phyloP scores from a whole-genome alignment of 2,329 filamentous ascomycete genomes.

The Colletotrichum acutatum region DNA sequence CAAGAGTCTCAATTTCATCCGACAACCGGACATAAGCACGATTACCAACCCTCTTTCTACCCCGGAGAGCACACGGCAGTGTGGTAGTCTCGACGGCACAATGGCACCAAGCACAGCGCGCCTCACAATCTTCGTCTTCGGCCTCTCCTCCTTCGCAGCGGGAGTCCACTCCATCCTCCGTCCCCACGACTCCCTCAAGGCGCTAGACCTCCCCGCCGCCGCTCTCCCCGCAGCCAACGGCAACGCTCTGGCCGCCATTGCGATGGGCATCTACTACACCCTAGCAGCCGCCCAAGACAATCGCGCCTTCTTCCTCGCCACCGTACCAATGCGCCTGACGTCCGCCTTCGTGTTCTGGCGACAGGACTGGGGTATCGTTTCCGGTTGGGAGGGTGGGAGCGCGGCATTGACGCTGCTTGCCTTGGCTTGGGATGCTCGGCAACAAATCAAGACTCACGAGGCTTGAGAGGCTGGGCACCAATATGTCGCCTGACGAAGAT shows the following conservation, averaged over 20 bases:
- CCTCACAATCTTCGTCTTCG: conserved; percentile 40
- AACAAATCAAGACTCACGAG: not conserved
- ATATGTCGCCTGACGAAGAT: not conserved
- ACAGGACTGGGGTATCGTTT: conserved; percentile 41
- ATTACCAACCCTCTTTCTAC: too few relatives aligned
- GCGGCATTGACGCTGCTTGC: conserved; percentile 30
- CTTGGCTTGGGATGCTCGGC: not conserved
- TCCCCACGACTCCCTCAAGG: not conserved
- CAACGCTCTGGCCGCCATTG: conserved; percentile 43
- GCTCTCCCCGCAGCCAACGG: conserved; percentile 31
- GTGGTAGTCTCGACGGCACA: too few relatives aligned
- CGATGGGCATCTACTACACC: conserved; percentile 47
- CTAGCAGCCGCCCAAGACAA: conserved; percentile 47
- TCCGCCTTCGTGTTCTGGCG: conserved; percentile 43
- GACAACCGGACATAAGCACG: not conserved
- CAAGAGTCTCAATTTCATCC: not conserved
- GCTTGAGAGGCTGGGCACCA: not conserved
- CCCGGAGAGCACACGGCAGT: too few relatives aligned
- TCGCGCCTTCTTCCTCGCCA: conserved; percentile 42
- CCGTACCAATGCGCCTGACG: conserved; percentile 44
- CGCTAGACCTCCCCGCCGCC: conserved; percentile 11
- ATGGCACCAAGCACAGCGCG: not conserved
- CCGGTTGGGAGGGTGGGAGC: conserved; percentile 44
- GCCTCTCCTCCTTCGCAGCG: conserved; percentile 38
- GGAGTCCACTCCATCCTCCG: conserved; percentile 33